A percentile compares a stretch with the other conserved stretches of the same genome.
phyloP scores from a whole-genome alignment of 1,284 basidiomycete species.

The Inonotus obliquus region DNA sequence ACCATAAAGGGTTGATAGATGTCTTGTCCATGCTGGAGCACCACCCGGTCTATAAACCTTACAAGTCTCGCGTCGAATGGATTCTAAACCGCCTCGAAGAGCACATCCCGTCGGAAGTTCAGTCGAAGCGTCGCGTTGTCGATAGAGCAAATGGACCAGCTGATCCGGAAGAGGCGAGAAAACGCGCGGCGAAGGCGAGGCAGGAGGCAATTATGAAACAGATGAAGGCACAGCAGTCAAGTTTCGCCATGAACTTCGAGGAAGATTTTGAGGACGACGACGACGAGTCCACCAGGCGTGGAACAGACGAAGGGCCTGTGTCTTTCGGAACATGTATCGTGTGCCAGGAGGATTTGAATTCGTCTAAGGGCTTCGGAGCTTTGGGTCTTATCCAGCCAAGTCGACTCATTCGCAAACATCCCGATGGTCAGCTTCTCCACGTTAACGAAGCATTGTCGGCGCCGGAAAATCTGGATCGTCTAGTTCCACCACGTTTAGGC shows the following conservation, averaged over 20 bases:
- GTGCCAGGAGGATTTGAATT: slow-evolving; percentile 90
- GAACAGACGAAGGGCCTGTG: slow-evolving; percentile 41
- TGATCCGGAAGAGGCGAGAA: slow-evolving; percentile 66
- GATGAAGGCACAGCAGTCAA: slow-evolving; percentile 88
- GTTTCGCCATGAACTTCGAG: slow-evolving; percentile 75
- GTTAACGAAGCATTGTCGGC: slow-evolving; percentile 73
- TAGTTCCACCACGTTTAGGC: slow-evolving; percentile 25
- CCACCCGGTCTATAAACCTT: slow-evolving; percentile 67
- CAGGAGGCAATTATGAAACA: slow-evolving; percentile 89
- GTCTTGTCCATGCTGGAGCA: slow-evolving; percentile 74
- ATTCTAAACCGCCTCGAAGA: slow-evolving; percentile 59
- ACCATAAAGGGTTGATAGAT: slow-evolving; percentile 61
- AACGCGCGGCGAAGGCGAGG: slow-evolving; percentile 76
- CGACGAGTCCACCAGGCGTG: slow-evolving; percentile 53
- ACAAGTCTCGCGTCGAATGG: slow-evolving; percentile 70
- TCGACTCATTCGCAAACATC: slow-evolving; percentile 76
- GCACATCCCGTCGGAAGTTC: slow-evolving; percentile 53
- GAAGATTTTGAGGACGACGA: slow-evolving; percentile 49
- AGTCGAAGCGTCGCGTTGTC: slow-evolving; percentile 41
- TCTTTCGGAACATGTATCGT: slow-evolving; percentile 93
- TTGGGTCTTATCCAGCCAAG: slow-evolving; percentile 92
- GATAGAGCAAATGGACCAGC: slow-evolving; percentile 33
- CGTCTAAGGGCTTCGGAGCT: slow-evolving; percentile 75
- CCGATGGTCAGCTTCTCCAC: slow-evolving; percentile 63
- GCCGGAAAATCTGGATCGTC: slow-evolving; percentile 64